These are phyloP conservation scores for Adansonia grandidieri DNA, from an alignment of 441 rosid species.

Conservation along the genomic window DNA sequence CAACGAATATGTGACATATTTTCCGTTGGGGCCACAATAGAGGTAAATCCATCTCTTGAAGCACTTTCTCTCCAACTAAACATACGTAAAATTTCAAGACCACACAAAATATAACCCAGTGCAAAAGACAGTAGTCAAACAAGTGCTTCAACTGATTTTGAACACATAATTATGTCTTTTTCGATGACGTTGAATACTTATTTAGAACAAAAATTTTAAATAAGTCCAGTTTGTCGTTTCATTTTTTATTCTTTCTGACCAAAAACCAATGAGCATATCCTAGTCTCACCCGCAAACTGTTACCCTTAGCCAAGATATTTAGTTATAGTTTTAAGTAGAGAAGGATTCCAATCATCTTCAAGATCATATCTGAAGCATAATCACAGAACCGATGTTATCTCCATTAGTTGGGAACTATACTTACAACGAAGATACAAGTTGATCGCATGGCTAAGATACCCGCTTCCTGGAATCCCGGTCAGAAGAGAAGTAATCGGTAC, in stretches of 20 bases:
- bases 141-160: neutral
- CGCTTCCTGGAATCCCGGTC: conserved; percentile 23
- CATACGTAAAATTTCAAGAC: neutral
- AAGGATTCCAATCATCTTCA: no score
- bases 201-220: conserved; percentile 4
- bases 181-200: neutral
- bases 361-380: no score
- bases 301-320: no score
- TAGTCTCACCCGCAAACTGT: no score
- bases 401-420: no score
- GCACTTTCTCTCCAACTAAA: neutral
- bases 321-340: no score
- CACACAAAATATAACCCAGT: neutral
- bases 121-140: neutral
- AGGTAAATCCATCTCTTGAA: neutral
- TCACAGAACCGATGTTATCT: no score
- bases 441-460: conserved; percentile 38
- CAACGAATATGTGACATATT: neutral
- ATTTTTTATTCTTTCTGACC: neutral
- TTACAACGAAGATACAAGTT: conserved; percentile 53
- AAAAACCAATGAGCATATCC: neutral
- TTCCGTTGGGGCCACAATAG: neutral
- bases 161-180: neutral
- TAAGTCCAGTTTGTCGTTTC: neutral
- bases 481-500: conserved; percentile 20